Conservation (phyloP, 345 rosid genomes). For the Turnera subulata region DNA sequence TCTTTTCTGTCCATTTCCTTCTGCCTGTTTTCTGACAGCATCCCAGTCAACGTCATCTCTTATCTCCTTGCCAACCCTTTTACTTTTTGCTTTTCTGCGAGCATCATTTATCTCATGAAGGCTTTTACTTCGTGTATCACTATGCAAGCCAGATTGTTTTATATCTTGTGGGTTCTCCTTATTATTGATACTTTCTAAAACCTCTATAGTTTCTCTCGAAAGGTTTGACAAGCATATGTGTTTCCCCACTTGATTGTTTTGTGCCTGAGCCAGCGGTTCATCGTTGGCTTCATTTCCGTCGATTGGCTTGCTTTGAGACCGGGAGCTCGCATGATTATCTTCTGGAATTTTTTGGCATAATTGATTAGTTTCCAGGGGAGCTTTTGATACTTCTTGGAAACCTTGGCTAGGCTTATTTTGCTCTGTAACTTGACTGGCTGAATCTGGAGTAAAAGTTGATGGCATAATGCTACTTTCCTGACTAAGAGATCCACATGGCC, state of each 20-base stretch:
- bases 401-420: conserved; percentile 17
- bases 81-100: conserved; percentile 40
- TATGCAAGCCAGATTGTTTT: conserved; percentile 28
- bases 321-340: conserved; percentile 21
- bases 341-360: conserved; percentile 21
- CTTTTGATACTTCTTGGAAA: conserved; percentile 20
- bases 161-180: conserved; percentile 27
- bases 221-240: conserved; percentile 18
- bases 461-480: conserved; percentile 22
- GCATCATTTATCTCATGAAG: conserved; percentile 25
- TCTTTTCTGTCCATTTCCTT: conserved; percentile 18
- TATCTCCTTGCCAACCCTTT: conserved; percentile 44
- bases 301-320: conserved; percentile 23
- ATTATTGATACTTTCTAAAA: conserved; percentile 38
- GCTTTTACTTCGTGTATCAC: conserved; percentile 26
- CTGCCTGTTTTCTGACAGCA: conserved; percentile 19
- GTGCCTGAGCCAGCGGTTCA: conserved; percentile 19
- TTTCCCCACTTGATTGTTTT: conserved; percentile 30
- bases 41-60: conserved; percentile 25
- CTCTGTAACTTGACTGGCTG: conserved; percentile 20
- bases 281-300: conserved; percentile 19
- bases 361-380: conserved; percentile 27
- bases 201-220: conserved; percentile 29
- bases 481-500: conserved; percentile 22
- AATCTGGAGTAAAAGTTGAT: conserved; percentile 19